These are phyloP conservation scores for Nyctanthes arbortristis DNA, from an alignment of 257 asterid species.

Conservation along the genomic window DNA sequence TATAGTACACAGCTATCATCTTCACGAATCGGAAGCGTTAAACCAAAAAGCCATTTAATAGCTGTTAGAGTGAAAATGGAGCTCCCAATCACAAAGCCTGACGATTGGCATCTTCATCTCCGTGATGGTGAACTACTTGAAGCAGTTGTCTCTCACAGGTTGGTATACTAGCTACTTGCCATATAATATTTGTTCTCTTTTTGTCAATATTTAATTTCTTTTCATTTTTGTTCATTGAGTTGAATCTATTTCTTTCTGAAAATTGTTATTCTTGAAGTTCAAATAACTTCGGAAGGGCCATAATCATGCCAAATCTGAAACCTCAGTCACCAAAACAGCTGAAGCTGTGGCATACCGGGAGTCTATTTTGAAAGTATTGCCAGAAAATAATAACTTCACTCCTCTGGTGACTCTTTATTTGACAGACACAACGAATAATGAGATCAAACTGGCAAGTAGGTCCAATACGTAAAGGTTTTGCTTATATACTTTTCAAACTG, in stretches of 20 bases:
- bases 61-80: slow-evolving; percentile 51
- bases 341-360: slow-evolving; percentile 76
- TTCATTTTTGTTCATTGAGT: neutral
- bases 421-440: slow-evolving; percentile 73
- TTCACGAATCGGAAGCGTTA: slow-evolving; percentile 26
- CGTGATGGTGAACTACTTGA: slow-evolving; percentile 93
- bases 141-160: slow-evolving; percentile 84
- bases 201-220: neutral
- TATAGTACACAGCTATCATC: slow-evolving; percentile 39
- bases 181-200: neutral
- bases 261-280: slow-evolving; percentile 46
- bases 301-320: slow-evolving; percentile 89
- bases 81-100: slow-evolving; percentile 79
- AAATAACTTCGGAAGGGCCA: slow-evolving; percentile 82
- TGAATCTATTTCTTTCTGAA: slow-evolving; percentile 17
- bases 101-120: slow-evolving; percentile 99
- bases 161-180: slow-evolving; percentile 3
- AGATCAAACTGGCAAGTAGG: slow-evolving; percentile 89
- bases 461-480: neutral
- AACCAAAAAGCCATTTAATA: slow-evolving; percentile 33
- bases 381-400: slow-evolving; percentile 55
- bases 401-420: slow-evolving; percentile 97
- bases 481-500: neutral
- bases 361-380: slow-evolving; percentile 69
- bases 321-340: slow-evolving; percentile 86